Conservation (phyloP, 2,329 filamentous ascomycete species). For the Trichophyton simii region DNA sequence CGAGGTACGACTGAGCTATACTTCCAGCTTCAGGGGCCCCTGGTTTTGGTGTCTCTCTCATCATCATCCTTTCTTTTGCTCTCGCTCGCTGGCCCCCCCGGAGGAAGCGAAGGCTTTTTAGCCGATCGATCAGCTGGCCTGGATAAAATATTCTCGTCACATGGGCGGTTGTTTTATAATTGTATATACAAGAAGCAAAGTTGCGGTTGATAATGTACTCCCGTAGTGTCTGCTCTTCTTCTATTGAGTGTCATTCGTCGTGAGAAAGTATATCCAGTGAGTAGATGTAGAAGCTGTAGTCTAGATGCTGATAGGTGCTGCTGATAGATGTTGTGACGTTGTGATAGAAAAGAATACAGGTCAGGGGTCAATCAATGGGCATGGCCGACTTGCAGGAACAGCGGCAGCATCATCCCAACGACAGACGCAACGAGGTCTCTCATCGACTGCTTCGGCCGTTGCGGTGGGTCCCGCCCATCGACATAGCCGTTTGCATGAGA, state of each 20-base stretch:
- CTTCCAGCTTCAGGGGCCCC: background rate
- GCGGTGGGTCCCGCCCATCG: slow-evolving; percentile 26
- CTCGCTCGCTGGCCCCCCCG: background rate
- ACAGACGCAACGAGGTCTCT: slow-evolving; percentile 35
- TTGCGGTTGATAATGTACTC: background rate
- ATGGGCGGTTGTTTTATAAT: background rate
- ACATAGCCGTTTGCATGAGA: slow-evolving; percentile 31
- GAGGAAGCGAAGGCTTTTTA: background rate
- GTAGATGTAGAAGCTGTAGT: background rate
- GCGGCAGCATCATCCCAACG: slow-evolving; percentile 36
- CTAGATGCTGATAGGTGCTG: background rate
- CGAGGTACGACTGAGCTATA: background rate
- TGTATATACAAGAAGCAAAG: background rate
- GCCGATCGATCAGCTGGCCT: slow-evolving; percentile 1
- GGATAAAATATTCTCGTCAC: background rate
- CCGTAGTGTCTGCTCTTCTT: background rate
- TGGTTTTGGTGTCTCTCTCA: no score
- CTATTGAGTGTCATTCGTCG: background rate
- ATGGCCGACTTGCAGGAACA: slow-evolving; percentile 38
- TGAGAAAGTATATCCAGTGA: background rate
- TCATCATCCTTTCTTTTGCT: no score
- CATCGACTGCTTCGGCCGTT: slow-evolving; percentile 30
- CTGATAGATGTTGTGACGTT: background rate
- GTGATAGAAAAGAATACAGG: background rate
- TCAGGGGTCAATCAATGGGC: slow-evolving; percentile 29